Conservation (phyloP, 2,329 filamentous ascomycete genomes). For the Pezicula radicicola region DNA sequence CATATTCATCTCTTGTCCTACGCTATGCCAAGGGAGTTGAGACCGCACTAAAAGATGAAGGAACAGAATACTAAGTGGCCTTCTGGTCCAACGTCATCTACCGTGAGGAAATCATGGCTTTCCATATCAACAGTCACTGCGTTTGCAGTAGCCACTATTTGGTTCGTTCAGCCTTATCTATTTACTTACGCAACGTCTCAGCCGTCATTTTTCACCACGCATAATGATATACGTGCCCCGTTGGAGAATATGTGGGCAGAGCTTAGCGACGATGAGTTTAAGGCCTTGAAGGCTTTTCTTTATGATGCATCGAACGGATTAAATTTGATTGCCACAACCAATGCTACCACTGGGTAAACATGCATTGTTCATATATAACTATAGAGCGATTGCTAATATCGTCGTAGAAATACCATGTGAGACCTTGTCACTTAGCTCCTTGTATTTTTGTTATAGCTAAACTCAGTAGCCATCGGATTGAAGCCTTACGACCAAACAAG, state of each 20-base stretch:
- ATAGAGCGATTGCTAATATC: neutral
- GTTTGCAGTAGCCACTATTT: neutral
- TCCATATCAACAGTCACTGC: neutral
- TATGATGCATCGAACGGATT: neutral
- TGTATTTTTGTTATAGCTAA: neutral
- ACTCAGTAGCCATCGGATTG: neutral
- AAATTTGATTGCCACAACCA: neutral
- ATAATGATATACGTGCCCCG: neutral
- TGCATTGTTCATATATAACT: neutral
- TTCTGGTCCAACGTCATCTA: too few relatives aligned
- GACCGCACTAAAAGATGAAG: too few relatives aligned
- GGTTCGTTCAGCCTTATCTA: neutral
- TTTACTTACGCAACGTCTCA: neutral
- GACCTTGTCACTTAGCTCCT: neutral
- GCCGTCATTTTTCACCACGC: neutral
- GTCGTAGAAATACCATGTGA: neutral
- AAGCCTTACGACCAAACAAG: slow-evolving; percentile 2
- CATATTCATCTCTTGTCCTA: too few relatives aligned
- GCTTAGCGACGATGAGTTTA: neutral
- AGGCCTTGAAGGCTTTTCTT: neutral
- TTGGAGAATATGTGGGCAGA: neutral
- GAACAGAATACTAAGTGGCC: too few relatives aligned
- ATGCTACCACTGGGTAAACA: neutral
- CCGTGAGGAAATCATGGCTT: neutral
- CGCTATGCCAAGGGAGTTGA: too few relatives aligned